Evolutionary conservation across 805 yeast genomes (phyloP).

Genomic region (Clavispora vitiphila): DNA sequence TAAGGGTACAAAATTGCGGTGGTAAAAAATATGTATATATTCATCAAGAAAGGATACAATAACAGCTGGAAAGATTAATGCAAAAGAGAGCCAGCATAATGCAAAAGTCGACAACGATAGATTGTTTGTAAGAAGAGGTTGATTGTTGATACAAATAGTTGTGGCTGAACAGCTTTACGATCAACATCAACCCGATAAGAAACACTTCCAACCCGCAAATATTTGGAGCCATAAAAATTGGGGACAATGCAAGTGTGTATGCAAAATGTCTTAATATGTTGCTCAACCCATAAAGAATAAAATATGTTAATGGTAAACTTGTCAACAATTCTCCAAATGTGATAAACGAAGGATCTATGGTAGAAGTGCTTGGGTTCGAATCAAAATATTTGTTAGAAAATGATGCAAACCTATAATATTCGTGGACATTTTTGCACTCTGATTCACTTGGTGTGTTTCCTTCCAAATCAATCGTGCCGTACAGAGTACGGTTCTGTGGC

Average conservation of each 20-base stretch:
- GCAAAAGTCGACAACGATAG: conserved; percentile 5
- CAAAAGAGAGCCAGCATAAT: background rate
- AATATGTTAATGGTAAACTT: conserved; percentile 5
- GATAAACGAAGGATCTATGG: conserved; percentile 13
- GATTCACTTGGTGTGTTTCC: conserved; percentile 5
- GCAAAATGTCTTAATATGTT: conserved; percentile 10
- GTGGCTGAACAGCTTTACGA: conserved; percentile 8
- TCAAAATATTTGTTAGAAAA: conserved; percentile 15
- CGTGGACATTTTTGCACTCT: conserved; percentile 17
- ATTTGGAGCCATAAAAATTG: background rate
- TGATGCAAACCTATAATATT: conserved; percentile 18
- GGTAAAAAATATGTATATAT: background rate
- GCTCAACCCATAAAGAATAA: conserved; percentile 6
- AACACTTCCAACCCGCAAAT: background rate
- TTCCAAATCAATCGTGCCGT: conserved; percentile 16
- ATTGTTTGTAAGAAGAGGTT: conserved; percentile 6
- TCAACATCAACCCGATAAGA: background rate
- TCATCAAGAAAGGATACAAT: background rate
- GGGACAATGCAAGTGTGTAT: conserved; percentile 2
- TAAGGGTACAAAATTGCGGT: background rate
- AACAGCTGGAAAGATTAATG: background rate
- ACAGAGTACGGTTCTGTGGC: conserved; percentile 6
- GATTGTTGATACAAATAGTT: conserved; percentile 13
- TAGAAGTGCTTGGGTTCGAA: conserved; percentile 4
- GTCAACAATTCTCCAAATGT: conserved; percentile 11